phyloP scores from a whole-genome alignment of 2,329 filamentous ascomycete genomes.

The Shiraia bambusicola region DNA sequence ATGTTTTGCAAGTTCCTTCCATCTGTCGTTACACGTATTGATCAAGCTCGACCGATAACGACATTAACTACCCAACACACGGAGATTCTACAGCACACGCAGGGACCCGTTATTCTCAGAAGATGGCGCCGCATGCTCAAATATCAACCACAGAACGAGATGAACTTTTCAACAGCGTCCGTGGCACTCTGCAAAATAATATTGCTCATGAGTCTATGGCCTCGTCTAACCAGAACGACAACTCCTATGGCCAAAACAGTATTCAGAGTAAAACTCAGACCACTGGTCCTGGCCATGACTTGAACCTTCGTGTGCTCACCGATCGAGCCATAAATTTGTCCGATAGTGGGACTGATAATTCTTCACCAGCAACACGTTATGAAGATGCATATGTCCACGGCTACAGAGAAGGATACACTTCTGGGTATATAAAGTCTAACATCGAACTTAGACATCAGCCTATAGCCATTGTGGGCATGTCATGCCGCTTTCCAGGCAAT shows the following conservation, averaged over 20 bases:
- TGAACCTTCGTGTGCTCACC: too few relatives aligned
- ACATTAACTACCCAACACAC: too few relatives aligned
- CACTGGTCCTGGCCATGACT: background rate
- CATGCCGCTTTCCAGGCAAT: constrained; percentile 29
- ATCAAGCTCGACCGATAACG: too few relatives aligned
- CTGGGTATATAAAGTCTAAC: constrained; percentile 11
- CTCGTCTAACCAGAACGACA: background rate
- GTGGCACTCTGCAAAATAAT: background rate
- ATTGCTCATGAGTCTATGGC: too few relatives aligned
- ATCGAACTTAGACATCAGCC: constrained; percentile 22
- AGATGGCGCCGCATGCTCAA: constrained; percentile 24
- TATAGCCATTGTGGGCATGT: constrained; percentile 46
- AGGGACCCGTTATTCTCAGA: background rate
- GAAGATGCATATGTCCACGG: constrained; percentile 19
- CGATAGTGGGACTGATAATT: background rate
- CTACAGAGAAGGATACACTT: constrained; percentile 19
- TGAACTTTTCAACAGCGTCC: constrained; percentile 2
- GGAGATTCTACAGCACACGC: too few relatives aligned
- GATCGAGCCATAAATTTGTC: background rate
- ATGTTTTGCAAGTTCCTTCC: too few relatives aligned
- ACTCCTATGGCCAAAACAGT: background rate
- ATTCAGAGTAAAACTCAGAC: background rate
- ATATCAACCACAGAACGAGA: constrained; percentile 17
- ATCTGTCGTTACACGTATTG: too few relatives aligned
- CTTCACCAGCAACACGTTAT: constrained; percentile 6